A percentile compares a stretch with the other conserved stretches of the same genome.
Evolutionary conservation across 441 rosid genomes (phyloP).

Genomic region (Breynia disticha): DNA sequence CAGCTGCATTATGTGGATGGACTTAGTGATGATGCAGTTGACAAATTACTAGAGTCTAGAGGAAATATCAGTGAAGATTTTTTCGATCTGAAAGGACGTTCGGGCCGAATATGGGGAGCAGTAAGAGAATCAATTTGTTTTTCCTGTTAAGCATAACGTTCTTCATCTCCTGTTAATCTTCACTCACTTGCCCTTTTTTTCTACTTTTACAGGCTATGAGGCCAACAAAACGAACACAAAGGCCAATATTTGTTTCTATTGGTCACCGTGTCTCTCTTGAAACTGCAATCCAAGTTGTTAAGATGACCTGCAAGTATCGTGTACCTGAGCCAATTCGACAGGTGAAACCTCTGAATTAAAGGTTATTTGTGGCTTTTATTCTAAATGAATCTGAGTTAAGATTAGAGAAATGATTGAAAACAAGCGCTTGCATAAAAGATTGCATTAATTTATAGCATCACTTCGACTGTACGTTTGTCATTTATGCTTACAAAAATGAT

Average conservation of each 20-base stretch:
- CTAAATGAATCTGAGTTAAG: neutral
- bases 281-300: conserved; percentile 54
- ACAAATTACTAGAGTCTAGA: conserved; percentile 41
- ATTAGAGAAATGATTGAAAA: neutral
- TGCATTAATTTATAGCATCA: no score
- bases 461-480: no score
- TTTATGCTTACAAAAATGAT: no score
- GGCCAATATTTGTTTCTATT: conserved; percentile 66
- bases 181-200: neutral
- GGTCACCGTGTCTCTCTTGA: conserved; percentile 82
- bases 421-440: no score
- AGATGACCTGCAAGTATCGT: conserved; percentile 62
- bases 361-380: conserved; percentile 5
- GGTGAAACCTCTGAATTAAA: conserved; percentile 27
- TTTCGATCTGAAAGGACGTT: conserved; percentile 50
- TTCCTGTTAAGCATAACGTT: neutral
- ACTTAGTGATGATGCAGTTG: conserved; percentile 49
- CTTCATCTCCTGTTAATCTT: neutral
- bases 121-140: conserved; percentile 31
- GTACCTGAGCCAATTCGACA: conserved; percentile 89
- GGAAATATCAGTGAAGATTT: conserved; percentile 32
- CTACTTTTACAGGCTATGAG: conserved; percentile 46
- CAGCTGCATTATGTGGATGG: conserved; percentile 94
- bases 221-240: conserved; percentile 38
- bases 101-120: conserved; percentile 77